phyloP scores from a whole-genome alignment of 2,329 filamentous ascomycete species.

The Arthrobotrys sphaeroides region DNA sequence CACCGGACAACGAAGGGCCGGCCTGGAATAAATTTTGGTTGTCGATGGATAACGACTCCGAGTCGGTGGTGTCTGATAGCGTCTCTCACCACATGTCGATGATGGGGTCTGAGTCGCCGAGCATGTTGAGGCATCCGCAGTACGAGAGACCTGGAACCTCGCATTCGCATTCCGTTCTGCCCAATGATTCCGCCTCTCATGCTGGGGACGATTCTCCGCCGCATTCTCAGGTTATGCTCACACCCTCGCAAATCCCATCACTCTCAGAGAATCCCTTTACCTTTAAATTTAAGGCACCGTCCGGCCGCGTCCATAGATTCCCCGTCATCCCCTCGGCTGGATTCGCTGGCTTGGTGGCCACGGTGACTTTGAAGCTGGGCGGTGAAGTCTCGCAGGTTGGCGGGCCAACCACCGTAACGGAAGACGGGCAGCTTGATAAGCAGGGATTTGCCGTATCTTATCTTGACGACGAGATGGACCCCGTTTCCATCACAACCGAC shows the following conservation, averaged over 20 bases:
- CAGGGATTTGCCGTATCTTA: conserved; percentile 93
- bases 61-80: conserved; percentile 94
- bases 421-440: conserved; percentile 79
- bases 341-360: conserved; percentile 78
- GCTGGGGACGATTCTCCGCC: conserved; percentile 80
- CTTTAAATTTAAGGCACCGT: conserved; percentile 99
- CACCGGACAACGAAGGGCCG: conserved; percentile 86
- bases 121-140: conserved; percentile 34
- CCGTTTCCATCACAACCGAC: conserved; percentile 94
- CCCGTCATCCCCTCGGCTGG: conserved; percentile 84
- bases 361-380: conserved; percentile 85
- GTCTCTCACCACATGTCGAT: conserved; percentile 62
- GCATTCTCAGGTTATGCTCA: conserved; percentile 66
- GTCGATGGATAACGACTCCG: conserved; percentile 91
- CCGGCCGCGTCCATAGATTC: conserved; percentile 89
- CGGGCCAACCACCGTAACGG: conserved; percentile 74
- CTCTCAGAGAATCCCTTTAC: conserved; percentile 77
- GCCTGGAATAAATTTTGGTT: conserved; percentile 99
- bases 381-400: conserved; percentile 83
- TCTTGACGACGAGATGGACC: conserved; percentile 94
- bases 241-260: conserved; percentile 63
- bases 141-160: conserved; percentile 53
- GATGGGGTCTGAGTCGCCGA: conserved; percentile 51
- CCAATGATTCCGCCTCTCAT: conserved; percentile 94
- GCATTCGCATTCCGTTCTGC: conserved; percentile 80